Conservation (phyloP, 345 rosid species). For the Ailanthus altissimus region DNA sequence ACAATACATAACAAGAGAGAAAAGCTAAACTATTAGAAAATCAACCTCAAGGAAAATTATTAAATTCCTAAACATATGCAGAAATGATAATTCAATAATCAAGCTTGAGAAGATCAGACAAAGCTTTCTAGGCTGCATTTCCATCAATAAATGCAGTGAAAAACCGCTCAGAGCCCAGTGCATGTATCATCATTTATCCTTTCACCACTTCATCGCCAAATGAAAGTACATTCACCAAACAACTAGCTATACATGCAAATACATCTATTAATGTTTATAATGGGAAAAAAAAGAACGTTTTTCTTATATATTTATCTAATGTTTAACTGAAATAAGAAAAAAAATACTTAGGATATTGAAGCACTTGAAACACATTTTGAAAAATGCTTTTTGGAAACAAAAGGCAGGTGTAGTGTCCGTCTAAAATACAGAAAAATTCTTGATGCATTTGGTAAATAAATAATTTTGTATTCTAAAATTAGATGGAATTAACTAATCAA, state of each 20-base stretch:
- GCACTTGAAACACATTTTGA: too few relatives aligned
- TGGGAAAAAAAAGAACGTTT: neutral
- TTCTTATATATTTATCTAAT: too few relatives aligned
- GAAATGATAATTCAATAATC: neutral
- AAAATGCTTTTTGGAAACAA: too few relatives aligned
- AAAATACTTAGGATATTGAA: too few relatives aligned
- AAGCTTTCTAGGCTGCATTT: constrained; percentile 18
- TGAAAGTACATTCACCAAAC: too few relatives aligned
- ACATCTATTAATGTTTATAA: neutral
- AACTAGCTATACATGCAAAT: neutral
- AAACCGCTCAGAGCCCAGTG: constrained; percentile 19
- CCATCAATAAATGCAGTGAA: constrained; percentile 19
- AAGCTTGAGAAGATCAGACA: constrained; percentile 1
- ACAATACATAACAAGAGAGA: neutral
- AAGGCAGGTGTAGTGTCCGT: too few relatives aligned
- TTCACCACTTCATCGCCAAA: too few relatives aligned
- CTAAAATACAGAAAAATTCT: too few relatives aligned
- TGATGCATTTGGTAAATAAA: neutral
- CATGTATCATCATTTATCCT: constrained; percentile 21
- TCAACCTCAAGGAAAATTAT: neutral
- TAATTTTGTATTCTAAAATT: neutral
- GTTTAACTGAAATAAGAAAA: neutral
- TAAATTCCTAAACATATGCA: neutral
- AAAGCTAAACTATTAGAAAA: neutral
- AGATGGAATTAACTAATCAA: neutral